Evolutionary conservation across 805 yeast genomes (phyloP).

Genomic region (Hanseniaspora pseudoguilliermondii): DNA sequence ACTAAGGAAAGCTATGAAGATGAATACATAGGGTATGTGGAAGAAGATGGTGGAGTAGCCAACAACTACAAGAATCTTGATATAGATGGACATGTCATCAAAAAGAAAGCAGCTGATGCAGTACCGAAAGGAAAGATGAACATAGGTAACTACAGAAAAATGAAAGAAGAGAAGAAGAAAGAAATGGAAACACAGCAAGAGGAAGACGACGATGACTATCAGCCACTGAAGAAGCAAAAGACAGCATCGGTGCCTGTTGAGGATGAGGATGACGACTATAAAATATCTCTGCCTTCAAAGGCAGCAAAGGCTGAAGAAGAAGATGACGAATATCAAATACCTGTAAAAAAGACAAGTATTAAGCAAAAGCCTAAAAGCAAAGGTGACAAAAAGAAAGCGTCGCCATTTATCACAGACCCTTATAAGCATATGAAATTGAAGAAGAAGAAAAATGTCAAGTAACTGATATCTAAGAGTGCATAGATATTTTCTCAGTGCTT

Average conservation of each 20-base stretch:
- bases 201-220: slow-evolving; percentile 8
- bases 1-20: slow-evolving; percentile 3
- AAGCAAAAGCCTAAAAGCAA: background rate
- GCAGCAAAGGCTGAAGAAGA: background rate
- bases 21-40: background rate
- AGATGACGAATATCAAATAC: slow-evolving; percentile 4
- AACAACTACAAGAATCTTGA: background rate
- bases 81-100: background rate
- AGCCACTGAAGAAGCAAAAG: background rate
- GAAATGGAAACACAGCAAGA: background rate
- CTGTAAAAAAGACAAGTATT: background rate
- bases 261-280: background rate
- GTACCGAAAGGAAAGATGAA: background rate
- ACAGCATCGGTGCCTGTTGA: background rate
- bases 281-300: background rate
- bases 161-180: background rate
- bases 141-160: background rate
- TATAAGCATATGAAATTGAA: slow-evolving; percentile 2
- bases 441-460: background rate
- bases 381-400: background rate
- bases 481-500: too few species aligned
- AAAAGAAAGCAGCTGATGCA: background rate
- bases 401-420: slow-evolving; percentile 8
- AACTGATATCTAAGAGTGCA: background rate
- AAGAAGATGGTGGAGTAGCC: background rate